These are phyloP conservation scores for Prunus yedoensis DNA, from an alignment of 331 rosid species.

Conservation along the genomic window DNA sequence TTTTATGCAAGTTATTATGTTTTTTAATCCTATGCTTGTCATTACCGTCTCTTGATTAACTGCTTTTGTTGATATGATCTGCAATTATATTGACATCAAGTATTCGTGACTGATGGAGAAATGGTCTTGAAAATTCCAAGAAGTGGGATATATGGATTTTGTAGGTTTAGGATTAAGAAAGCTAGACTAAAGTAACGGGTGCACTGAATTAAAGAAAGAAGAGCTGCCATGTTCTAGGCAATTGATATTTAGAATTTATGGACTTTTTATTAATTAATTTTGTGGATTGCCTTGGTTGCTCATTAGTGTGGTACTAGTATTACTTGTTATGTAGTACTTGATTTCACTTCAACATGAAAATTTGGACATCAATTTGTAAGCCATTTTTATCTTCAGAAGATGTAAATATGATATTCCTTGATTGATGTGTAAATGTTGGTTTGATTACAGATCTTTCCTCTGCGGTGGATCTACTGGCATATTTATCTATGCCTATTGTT, in stretches of 20 bases:
- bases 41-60: background rate
- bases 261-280: background rate
- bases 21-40: background rate
- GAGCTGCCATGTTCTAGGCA: background rate
- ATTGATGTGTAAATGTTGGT: conserved; percentile 26
- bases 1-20: background rate
- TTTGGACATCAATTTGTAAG: background rate
- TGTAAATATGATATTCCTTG: background rate
- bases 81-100: no score
- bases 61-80: no score
- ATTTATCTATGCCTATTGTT: conserved; percentile 79
- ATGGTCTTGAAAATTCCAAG: background rate
- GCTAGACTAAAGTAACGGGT: no score
- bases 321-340: background rate
- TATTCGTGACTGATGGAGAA: no score
- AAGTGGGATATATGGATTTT: background rate
- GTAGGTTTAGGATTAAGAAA: background rate
- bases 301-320: background rate
- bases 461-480: conserved; percentile 94
- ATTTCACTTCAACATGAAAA: background rate
- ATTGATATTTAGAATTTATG: background rate
- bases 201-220: no score
- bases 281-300: background rate
- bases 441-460: conserved; percentile 68
- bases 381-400: background rate